Percentiles rank a stretch among this genome's conserved stretches.
Conservation (phyloP, 1,284 basidiomycete genomes). For the Coriolopsis trogii region DNA sequence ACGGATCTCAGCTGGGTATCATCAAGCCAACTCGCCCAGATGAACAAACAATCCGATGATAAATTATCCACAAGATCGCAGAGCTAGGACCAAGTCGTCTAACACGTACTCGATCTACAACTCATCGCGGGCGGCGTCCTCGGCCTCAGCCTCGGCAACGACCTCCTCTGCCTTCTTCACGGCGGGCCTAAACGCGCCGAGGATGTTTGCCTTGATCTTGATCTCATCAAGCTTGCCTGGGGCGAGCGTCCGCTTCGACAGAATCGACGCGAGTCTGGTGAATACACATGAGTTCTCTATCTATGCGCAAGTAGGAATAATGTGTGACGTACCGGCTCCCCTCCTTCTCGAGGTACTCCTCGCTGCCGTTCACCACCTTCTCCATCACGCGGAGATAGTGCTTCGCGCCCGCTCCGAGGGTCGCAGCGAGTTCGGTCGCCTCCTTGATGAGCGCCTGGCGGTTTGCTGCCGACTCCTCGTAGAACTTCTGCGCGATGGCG, state of each 20-base stretch:
- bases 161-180: constrained; percentile 50
- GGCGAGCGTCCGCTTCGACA: constrained; percentile 76
- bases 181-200: constrained; percentile 64
- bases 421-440: constrained; percentile 50
- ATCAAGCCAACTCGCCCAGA: too few species aligned
- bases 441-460: constrained; percentile 67
- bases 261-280: constrained; percentile 64
- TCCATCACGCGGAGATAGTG: constrained; percentile 94
- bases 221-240: constrained; percentile 90
- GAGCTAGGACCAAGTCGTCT: too few species aligned
- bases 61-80: too few species aligned
- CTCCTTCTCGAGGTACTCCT: constrained; percentile 88
- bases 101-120: too few species aligned
- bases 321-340: constrained; percentile 66
- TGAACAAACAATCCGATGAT: too few species aligned
- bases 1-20: too few species aligned
- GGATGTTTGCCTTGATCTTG: constrained; percentile 89
- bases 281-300: not conserved
- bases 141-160: constrained; percentile 41
- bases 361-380: constrained; percentile 75
- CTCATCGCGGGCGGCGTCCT: constrained; percentile 36
- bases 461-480: constrained; percentile 59
- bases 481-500: constrained; percentile 77
- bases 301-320: not conserved
- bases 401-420: constrained; percentile 56